Evolutionary conservation across 2,329 filamentous ascomycete species (phyloP).

Genomic region (Calonectria crousiana): DNA sequence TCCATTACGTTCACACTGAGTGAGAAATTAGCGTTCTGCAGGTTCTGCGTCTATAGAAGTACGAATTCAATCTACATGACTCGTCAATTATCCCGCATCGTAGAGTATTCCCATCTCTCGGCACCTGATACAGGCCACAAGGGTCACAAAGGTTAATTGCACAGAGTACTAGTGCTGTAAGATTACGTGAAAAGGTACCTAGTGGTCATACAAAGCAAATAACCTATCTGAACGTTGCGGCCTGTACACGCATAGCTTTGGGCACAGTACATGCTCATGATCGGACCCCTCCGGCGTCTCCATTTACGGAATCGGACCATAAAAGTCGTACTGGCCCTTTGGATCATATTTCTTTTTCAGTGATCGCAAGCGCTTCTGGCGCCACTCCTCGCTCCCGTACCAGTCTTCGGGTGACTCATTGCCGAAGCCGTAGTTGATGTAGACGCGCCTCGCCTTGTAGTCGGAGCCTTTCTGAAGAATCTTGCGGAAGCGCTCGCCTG

Average conservation of each 20-base stretch:
- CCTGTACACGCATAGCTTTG: not conserved
- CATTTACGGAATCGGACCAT: slow-evolving; percentile 47
- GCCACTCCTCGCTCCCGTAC: slow-evolving; percentile 65
- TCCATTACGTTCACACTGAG: not conserved
- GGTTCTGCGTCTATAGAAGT: not conserved
- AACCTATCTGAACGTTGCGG: too few relatives aligned
- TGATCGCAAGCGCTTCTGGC: slow-evolving; percentile 56
- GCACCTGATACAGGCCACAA: not conserved
- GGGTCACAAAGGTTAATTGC: too few relatives aligned
- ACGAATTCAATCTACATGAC: not conserved
- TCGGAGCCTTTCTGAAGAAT: slow-evolving; percentile 30
- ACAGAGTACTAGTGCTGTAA: too few relatives aligned
- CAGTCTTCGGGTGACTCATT: slow-evolving; percentile 54
- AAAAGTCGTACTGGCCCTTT: slow-evolving; percentile 57
- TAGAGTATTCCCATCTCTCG: not conserved
- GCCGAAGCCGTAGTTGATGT: slow-evolving; percentile 66
- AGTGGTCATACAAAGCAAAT: too few relatives aligned
- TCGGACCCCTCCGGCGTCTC: not conserved
- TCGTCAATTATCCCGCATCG: not conserved
- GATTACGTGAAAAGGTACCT: too few relatives aligned
- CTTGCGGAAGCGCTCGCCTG: slow-evolving; percentile 30
- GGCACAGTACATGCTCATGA: not conserved
- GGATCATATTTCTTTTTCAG: slow-evolving; percentile 65
- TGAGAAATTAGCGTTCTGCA: not conserved
- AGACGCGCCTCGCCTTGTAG: slow-evolving; percentile 28